These are phyloP conservation scores for Cyclostephanos invisitatus DNA, from an alignment of 108 stramenopile genomes.

Conservation along the genomic window DNA sequence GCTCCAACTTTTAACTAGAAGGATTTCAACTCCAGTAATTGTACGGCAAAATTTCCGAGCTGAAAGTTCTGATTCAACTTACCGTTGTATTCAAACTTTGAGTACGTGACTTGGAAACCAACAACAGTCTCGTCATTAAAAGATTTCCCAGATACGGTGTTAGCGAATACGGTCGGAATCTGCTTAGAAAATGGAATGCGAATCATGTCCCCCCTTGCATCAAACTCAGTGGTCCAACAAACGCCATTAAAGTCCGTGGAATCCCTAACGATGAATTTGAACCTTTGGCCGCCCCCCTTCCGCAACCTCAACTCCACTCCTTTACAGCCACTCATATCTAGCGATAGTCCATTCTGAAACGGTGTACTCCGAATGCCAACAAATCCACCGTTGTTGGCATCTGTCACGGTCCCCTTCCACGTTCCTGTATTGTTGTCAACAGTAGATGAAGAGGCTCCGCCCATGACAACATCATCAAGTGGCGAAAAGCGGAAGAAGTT, in stretches of 20 bases:
- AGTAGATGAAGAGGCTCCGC: constrained; percentile 72
- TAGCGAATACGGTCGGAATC: constrained; percentile 73
- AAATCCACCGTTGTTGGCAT: constrained; percentile 86
- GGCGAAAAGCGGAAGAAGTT: constrained; percentile 66
- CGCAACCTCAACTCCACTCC: constrained; percentile 60
- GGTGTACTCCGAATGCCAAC: constrained; percentile 81
- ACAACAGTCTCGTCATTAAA: constrained; percentile 56
- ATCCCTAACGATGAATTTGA: constrained; percentile 77
- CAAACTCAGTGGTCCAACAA: constrained; percentile 71
- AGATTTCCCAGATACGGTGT: constrained; percentile 41
- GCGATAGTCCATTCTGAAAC: constrained; percentile 35
- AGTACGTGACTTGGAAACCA: constrained; percentile 75
- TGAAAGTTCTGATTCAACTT: constrained; percentile 59
- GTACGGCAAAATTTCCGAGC: constrained; percentile 59
- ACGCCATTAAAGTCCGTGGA: constrained; percentile 83
- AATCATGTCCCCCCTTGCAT: constrained; percentile 27
- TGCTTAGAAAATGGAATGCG: constrained; percentile 66
- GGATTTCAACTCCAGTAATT: constrained; percentile 57
- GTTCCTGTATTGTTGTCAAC: constrained; percentile 64
- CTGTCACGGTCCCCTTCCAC: constrained; percentile 79
- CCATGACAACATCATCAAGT: constrained; percentile 87
- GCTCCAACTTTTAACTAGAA: constrained; percentile 24
- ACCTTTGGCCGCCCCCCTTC: constrained; percentile 40
- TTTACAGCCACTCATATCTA: constrained; percentile 65
- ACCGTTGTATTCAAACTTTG: constrained; percentile 85